Evolutionary conservation across 2,329 filamentous ascomycete genomes (phyloP).

Genomic region (Penicillium sp.): DNA sequence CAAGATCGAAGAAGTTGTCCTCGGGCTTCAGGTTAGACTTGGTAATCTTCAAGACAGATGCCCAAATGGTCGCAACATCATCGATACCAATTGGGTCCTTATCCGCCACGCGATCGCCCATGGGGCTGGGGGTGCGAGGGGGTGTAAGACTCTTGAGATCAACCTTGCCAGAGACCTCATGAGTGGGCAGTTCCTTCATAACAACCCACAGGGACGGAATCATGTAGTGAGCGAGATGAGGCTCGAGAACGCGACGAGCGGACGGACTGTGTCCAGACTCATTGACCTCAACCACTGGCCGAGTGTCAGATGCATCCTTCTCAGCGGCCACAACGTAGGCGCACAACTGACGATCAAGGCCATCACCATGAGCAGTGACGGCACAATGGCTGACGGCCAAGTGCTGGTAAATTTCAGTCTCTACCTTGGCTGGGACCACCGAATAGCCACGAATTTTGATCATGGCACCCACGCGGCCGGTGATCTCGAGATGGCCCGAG

Average conservation of each 20-base stretch:
- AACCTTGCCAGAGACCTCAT: constrained; percentile 75
- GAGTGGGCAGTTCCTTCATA: constrained; percentile 67
- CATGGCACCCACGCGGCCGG: constrained; percentile 73
- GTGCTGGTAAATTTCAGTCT: constrained; percentile 67
- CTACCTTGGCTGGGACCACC: constrained; percentile 72
- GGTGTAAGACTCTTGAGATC: constrained; percentile 70
- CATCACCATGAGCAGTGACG: constrained; percentile 71
- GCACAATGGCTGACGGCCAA: constrained; percentile 70
- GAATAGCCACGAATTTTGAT: constrained; percentile 79
- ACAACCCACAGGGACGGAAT: constrained; percentile 76
- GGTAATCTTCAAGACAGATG: constrained; percentile 65
- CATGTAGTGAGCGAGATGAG: constrained; percentile 77
- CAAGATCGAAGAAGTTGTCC: constrained; percentile 78
- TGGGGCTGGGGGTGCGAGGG: constrained; percentile 54
- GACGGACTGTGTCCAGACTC: constrained; percentile 69
- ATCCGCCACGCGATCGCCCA: constrained; percentile 46
- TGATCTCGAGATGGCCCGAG: constrained; percentile 70
- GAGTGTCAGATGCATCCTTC: constrained; percentile 49
- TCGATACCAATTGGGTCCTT: constrained; percentile 66
- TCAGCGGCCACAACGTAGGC: constrained; percentile 67
- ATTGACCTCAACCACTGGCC: constrained; percentile 63
- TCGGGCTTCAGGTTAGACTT: constrained; percentile 61
- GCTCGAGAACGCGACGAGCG: constrained; percentile 62
- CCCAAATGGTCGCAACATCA: constrained; percentile 70
- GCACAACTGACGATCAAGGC: constrained; percentile 70